These are phyloP conservation scores for Trichosporon sp. DNA, from an alignment of 1,284 basidiomycete genomes.

Conservation along the genomic window DNA sequence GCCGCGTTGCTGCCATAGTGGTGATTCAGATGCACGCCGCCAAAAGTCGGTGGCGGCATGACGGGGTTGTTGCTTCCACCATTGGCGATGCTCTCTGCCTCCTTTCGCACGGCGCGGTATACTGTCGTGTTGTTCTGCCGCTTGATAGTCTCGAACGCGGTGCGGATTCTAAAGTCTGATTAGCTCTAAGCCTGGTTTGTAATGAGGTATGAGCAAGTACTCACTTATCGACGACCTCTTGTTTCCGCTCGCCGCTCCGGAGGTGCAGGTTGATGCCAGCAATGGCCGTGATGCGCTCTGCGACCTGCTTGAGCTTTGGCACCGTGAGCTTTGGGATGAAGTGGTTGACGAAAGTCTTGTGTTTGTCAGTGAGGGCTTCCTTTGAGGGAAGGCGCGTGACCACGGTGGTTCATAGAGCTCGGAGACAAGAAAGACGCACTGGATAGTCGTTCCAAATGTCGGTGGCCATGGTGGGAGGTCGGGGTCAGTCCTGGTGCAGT, in stretches of 20 bases:
- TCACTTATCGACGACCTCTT: conserved; percentile 35
- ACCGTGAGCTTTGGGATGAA: conserved; percentile 33
- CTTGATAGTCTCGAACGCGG: conserved; percentile 26
- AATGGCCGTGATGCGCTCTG: conserved; percentile 16
- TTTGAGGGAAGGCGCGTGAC: background rate
- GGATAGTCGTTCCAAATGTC: conserved; percentile 10
- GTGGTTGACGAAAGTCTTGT: conserved; percentile 28
- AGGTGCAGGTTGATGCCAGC: conserved; percentile 21
- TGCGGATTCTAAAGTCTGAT: conserved; percentile 17
- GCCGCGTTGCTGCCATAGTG: background rate
- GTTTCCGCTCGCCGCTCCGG: conserved; percentile 32
- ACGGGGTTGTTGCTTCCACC: background rate
- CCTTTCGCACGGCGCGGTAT: conserved; percentile 20
- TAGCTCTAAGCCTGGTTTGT: background rate
- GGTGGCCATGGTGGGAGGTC: conserved; percentile 1
- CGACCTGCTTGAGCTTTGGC: conserved; percentile 27
- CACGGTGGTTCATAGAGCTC: too few species aligned
- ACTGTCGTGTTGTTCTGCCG: conserved; percentile 10
- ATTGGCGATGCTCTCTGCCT: conserved; percentile 20
- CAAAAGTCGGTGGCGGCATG: conserved; percentile 20
- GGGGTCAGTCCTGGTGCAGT: background rate
- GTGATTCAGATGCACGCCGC: conserved; percentile 10
- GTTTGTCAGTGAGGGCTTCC: background rate
- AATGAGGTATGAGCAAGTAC: conserved; percentile 2
- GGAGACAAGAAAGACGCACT: background rate